Evolutionary conservation across 495 filamentous ascomycete genomes (phyloP), one percentile per base, ranked within the genome.

Genomic region (Tuber borchii): DNA sequence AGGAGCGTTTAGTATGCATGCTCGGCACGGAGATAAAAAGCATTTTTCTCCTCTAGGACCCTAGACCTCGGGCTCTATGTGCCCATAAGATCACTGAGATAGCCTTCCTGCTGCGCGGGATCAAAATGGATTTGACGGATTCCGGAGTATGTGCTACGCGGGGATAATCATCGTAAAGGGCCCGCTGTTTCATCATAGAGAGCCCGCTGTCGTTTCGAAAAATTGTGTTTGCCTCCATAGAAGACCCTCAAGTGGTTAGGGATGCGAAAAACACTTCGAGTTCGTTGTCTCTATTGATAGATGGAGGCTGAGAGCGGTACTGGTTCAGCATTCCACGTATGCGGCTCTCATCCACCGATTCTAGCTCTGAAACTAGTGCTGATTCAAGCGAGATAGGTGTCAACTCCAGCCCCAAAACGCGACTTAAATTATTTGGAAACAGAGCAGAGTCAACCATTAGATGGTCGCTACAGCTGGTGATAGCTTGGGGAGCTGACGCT

Each of bases 361-460:
- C 69, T 8, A 2, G 48, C 17, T 44, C 12, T 65, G 46, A n/a
- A 20, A 71, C 22, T 12, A 37, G 42, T n/a, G 16, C 56, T 65
- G 74, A 56, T 45, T 72, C 61, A 72, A 34, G 19, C 34, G 26
- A 37, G 22, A 34, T 34, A 79, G 69, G 76, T 40, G 71, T 70
- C 42, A 81, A 78, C 51, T 70, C 34, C 37, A 68, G 79, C 4
- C 73, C 71, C 16, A 75, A 78, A 68, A 75, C 69, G 17, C 79
- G 81, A 22, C 69, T 81, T 16, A 40, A 70, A 22, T 45, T 45
- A 26, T 81, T 81, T 44, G 79, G 79, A 44, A 78, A 78, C 70
- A 72, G 75, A 26, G 78, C 79, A 20, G 79, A 81, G 44, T 75
- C 81, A 73, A 81, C 79, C 40, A 78, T 81, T 26, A 77, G 73